Evolutionary conservation across 2,329 filamentous ascomycete genomes (phyloP).

Genomic region (Neonectria sp.): DNA sequence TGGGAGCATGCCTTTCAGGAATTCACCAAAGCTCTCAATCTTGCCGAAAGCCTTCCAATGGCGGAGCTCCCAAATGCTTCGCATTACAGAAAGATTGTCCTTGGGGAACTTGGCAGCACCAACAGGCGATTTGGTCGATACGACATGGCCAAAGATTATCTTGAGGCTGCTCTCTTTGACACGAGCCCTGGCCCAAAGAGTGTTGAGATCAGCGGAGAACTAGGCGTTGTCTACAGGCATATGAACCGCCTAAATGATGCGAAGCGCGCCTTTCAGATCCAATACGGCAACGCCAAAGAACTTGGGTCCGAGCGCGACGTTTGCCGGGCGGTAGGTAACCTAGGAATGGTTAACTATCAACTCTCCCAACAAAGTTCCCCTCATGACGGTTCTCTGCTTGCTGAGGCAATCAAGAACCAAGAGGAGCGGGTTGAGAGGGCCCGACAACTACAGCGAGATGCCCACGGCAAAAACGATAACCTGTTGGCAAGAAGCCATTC

Average conservation of each 20-base stretch:
- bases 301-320: constrained; percentile 39
- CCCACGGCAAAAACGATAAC: not conserved
- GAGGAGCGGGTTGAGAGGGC: constrained; percentile 42
- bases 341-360: constrained; percentile 56
- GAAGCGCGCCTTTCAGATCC: constrained; percentile 42
- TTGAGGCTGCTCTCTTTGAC: constrained; percentile 43
- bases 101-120: constrained; percentile 47
- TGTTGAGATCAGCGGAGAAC: constrained; percentile 48
- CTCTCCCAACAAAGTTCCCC: constrained; percentile 39
- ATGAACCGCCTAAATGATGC: constrained; percentile 49
- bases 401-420: constrained; percentile 48
- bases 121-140: constrained; percentile 52
- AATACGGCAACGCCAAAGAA: constrained; percentile 49
- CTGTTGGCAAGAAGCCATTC: not conserved
- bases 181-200: constrained; percentile 29
- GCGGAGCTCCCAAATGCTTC: constrained; percentile 6
- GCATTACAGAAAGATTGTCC: constrained; percentile 22
- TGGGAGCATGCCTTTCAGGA: constrained; percentile 13
- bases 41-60: not conserved
- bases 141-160: constrained; percentile 38
- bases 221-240: constrained; percentile 52
- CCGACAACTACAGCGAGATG: constrained; percentile 2
- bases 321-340: constrained; percentile 54
- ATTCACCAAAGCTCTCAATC: constrained; percentile 8
- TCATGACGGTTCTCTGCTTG: constrained; percentile 39